Base-by-base conservation (phyloP, 108 stramenopile genomes). In the Hondaea fermentalgiana region DNA sequence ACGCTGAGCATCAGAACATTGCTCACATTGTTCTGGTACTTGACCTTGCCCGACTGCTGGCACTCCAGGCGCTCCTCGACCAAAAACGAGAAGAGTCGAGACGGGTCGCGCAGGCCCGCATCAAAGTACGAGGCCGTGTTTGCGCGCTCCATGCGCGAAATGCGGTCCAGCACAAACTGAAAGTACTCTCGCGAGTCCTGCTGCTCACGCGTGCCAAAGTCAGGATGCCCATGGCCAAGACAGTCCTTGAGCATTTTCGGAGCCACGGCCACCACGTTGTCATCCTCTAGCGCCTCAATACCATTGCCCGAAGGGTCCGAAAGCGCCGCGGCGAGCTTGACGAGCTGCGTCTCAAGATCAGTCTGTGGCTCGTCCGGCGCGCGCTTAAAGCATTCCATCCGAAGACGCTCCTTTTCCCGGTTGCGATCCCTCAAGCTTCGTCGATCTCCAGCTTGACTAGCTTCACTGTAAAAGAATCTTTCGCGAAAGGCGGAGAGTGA, bases 101-200 rank as follows among this genome's bases (percentile, higher is more conserved):
- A 58, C 21, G 44, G 87, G 42, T 69, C 42, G 64, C 14, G 25
- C 6, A 69, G 64, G 25, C 42, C 64, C 25, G 14, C 64, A 4
- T 45, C 58, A 5, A 53, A 28, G 21, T 21, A 55, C 43, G 28
- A 21, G 10, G 10, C 23, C 19, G 53, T 64, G 14, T 90, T 91
- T 23, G 87, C 92, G 29, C 90, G 88, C 90, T 98, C 98, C 49
- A 95, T 95, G 42, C 96, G 89, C 87, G 95, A 92, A 45, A 98
- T 59, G 60, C 92, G 91, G 88, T 98, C 97, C 87, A 99, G 92
- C 44, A 98, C 89, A 92, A 98, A 95, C 72, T 95, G 95, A 71
- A 99, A 92, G 90, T 96, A 99, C 91, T 99, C 98, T 16, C 96
- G 96, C 21, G 97, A 97, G 94, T 99, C 99, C 92, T 99, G 99